Base-by-base conservation (phyloP, 2,329 filamentous ascomycete species). In the Xylariomycetidae sp. region DNA sequence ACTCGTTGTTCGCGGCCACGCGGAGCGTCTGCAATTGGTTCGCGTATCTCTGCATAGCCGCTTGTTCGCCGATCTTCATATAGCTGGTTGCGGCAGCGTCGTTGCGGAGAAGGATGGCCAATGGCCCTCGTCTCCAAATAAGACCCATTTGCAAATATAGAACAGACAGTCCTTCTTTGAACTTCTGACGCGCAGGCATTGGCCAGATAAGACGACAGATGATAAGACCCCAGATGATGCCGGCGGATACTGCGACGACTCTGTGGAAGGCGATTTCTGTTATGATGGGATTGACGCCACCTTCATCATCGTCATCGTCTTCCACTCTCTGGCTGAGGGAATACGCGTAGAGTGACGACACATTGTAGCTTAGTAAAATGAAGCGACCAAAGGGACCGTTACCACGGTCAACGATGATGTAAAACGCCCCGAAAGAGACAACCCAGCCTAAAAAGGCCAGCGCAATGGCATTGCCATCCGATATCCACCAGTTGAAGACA, bases 121-220 rank as follows among this genome's bases (percentile, higher is more conserved):
- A 67, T 1, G 92, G 92, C 7, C 94, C 90, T 27, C 89, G 80
- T 63, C 90, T 94, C 92, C 92, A 98, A 45, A 97, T 89, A 20
- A 98, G 72, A 12, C 88, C 87, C 80, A 98, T 89, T 38, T 94
- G 86, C 6, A 98, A 72, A 76, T 92, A 97, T 10, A 98, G 68
- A n/a, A 95, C 70, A 17, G 87, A 86, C 9, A 96, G 71, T 2
- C 90, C 90, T 50, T 94, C 83, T 53, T 92, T 88, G 50, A 97
- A 81, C 61, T 94, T 94, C 42, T 75, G 72, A 27, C 92, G 77
- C 2, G 88, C 92, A 19, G 88, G 92, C 42, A 96, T 94, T 7
- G 92, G 92, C 87, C 89, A 97, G 44, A 98, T 81, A 31, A 94
- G 54, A 38, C 90, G 77, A 31, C 89, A 96, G 41, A 97, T 76